Evolutionary conservation across 2,329 filamentous ascomycete genomes (phyloP), one percentile per base, ranked within the genome.

Genomic region (Sordariomycetes sp.): DNA sequence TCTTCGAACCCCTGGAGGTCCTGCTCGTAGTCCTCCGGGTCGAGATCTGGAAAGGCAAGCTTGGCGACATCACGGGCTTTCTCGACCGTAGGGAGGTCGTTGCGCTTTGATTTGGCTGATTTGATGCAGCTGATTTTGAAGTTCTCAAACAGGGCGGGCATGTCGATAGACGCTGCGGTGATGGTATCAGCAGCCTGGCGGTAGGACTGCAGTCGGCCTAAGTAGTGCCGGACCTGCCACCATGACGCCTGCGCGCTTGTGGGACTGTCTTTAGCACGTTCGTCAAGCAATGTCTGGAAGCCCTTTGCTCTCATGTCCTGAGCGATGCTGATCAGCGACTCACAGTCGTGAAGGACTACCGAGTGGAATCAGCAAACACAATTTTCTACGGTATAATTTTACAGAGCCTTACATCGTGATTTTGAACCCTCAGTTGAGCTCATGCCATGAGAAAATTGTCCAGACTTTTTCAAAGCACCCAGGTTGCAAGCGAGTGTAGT

Each of bases 191-290:
- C 31, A 2, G 47, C 48, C 6, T 39, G 38, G 3, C 41, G 40
- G 26, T 49, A 52, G 0, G 49, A 46, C 4, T 42, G 35, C n/a
- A 48, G 40, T 0, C 50, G 45, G 2, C 46, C 48, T 6, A 49
- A 35, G 18, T 38, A 45, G 15, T 52, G 48, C 6, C 44, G 42
- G 0, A 53, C 39, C 2, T 48, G 35, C 14, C 41, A 39, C 43
- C 45, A 52, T 4, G 32, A 16, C 6, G 27, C 7, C 2, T 44
- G 43, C 8, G 26, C 21, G n/a, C 26, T 18, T 4, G 39, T 21
- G 11, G 35, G 31, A 5, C 14, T 26, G 5, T 43, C 36, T 6
- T 17, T 34, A 4, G 38, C 39, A 10, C 20, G 34, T 2, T 31
- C 19, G 3, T 42, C 26, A 12, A 46, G 31, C 8, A 21, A 21